A percentile compares a stretch with the other conserved stretches of the same genome.
phyloP scores from a whole-genome alignment of 352 stramenopile species.

The Phytophthora vignae region DNA sequence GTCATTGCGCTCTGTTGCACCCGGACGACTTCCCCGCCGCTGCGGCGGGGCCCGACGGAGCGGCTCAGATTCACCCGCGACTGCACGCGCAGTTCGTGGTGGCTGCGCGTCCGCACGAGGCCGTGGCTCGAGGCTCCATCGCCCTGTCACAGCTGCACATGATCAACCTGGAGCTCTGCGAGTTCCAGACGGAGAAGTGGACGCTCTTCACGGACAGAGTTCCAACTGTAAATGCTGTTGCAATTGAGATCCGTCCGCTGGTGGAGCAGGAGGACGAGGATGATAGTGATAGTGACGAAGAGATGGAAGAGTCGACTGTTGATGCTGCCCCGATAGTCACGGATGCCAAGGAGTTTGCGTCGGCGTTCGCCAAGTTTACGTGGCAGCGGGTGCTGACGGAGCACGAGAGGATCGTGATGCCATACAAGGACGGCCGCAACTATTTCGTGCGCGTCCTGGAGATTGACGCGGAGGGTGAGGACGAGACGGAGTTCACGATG shows the following conservation, averaged over 20 bases:
- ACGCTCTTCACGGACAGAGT: slow-evolving; percentile 73
- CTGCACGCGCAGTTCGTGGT: slow-evolving; percentile 84
- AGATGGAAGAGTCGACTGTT: slow-evolving; percentile 11
- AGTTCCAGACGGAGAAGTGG: slow-evolving; percentile 75
- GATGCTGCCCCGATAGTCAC: slow-evolving; percentile 35
- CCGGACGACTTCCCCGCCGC: slow-evolving; percentile 62
- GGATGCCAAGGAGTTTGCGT: slow-evolving; percentile 61
- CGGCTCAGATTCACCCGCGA: slow-evolving; percentile 66
- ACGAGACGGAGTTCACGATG: slow-evolving; percentile 88
- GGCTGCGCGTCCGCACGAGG: slow-evolving; percentile 47
- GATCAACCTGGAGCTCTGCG: slow-evolving; percentile 87
- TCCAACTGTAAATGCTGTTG: slow-evolving; percentile 49
- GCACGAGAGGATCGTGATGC: slow-evolving; percentile 79
- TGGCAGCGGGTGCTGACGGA: slow-evolving; percentile 79
- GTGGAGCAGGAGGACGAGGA: slow-evolving; percentile 15
- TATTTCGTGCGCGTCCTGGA: slow-evolving; percentile 82
- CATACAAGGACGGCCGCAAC: slow-evolving; percentile 50
- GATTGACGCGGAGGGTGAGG: slow-evolving; percentile 72
- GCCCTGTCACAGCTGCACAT: slow-evolving; percentile 69
- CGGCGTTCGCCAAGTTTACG: slow-evolving; percentile 59
- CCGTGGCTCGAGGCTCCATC: slow-evolving; percentile 58
- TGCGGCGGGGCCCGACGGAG: slow-evolving; percentile 12
- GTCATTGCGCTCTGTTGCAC: slow-evolving; percentile 70
- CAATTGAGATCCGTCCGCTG: slow-evolving; percentile 79
- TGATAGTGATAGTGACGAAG: slow-evolving; percentile 15